Evolutionary conservation across 2,329 filamentous ascomycete species (phyloP).

Genomic region (Curvularia verruculosa): DNA sequence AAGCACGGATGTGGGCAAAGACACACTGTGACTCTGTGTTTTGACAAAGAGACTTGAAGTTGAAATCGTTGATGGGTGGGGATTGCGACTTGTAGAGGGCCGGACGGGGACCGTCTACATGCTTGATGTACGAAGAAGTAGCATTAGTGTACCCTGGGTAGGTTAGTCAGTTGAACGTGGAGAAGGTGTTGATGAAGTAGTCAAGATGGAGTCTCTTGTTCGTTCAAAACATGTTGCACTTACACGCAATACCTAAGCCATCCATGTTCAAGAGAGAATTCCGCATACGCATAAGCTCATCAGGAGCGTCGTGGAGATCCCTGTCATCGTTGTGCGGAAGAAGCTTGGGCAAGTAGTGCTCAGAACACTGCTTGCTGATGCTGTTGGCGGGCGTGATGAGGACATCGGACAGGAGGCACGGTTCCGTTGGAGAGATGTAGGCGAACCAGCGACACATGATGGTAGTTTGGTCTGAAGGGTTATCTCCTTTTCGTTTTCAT

Average conservation of each 20-base stretch:
- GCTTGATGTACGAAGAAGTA: conserved; percentile 49
- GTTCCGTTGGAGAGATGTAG: conserved; percentile 60
- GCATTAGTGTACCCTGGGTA: conserved; percentile 54
- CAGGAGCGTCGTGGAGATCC: conserved; percentile 50
- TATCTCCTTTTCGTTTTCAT: neutral
- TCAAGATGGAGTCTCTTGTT: neutral
- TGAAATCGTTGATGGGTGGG: conserved; percentile 60
- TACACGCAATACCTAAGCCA: conserved; percentile 60
- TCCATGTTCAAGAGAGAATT: conserved; percentile 63
- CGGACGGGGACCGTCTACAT: conserved; percentile 51
- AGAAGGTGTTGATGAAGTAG: neutral
- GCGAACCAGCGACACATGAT: conserved; percentile 62
- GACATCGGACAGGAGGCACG: conserved; percentile 62
- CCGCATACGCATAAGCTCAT: conserved; percentile 55
- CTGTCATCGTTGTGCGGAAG: conserved; percentile 53
- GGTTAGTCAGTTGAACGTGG: conserved; percentile 4
- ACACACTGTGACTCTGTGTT: conserved; percentile 59
- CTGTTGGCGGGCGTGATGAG: conserved; percentile 54
- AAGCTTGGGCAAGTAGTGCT: conserved; percentile 62
- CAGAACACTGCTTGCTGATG: conserved; percentile 47
- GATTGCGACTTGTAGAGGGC: conserved; percentile 60
- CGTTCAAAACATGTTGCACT: conserved; percentile 3
- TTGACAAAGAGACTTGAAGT: conserved; percentile 59
- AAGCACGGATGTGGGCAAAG: conserved; percentile 61
- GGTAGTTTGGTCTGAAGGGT: neutral